Percentiles rank a stretch among this genome's conserved stretches.
phyloP scores from a whole-genome alignment of 805 yeast genomes.

The Starmerella vitae region DNA sequence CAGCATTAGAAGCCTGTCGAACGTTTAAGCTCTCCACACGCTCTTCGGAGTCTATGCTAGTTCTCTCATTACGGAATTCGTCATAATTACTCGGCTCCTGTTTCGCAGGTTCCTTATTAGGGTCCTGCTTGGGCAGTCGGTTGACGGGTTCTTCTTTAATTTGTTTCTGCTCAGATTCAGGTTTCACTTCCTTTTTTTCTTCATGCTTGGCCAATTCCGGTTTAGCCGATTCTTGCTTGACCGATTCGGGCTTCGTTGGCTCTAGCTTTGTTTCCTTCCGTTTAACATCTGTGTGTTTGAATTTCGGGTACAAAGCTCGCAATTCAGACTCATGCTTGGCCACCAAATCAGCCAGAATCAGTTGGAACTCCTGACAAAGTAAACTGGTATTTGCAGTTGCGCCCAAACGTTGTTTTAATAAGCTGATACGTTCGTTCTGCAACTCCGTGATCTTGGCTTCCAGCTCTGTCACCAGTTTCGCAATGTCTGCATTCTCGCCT shows the following conservation, averaged over 20 bases:
- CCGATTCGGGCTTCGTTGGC: background rate
- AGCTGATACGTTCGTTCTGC: constrained; percentile 18
- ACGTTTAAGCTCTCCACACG: background rate
- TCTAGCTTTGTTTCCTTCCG: background rate
- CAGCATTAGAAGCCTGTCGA: background rate
- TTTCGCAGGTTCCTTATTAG: background rate
- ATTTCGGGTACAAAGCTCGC: constrained; percentile 14
- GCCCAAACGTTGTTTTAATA: constrained; percentile 9
- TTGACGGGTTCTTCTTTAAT: background rate
- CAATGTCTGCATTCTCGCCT: constrained; percentile 20
- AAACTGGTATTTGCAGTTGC: constrained; percentile 20
- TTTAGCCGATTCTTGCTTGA: background rate
- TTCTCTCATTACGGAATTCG: background rate
- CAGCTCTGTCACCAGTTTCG: constrained; percentile 16
- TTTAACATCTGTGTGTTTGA: background rate
- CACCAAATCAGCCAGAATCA: constrained; percentile 24
- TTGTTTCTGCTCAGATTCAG: background rate
- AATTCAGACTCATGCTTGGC: constrained; percentile 23
- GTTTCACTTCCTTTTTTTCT: background rate
- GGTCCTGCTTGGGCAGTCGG: background rate
- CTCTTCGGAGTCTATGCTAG: too few species aligned
- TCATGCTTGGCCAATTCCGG: background rate
- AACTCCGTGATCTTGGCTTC: constrained; percentile 22
- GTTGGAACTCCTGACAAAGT: constrained; percentile 27
- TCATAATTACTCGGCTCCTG: background rate